A percentile compares a stretch with the other conserved stretches of the same genome.
phyloP scores from a whole-genome alignment of 177 flowering plant species.

The Vitis hybrid region DNA sequence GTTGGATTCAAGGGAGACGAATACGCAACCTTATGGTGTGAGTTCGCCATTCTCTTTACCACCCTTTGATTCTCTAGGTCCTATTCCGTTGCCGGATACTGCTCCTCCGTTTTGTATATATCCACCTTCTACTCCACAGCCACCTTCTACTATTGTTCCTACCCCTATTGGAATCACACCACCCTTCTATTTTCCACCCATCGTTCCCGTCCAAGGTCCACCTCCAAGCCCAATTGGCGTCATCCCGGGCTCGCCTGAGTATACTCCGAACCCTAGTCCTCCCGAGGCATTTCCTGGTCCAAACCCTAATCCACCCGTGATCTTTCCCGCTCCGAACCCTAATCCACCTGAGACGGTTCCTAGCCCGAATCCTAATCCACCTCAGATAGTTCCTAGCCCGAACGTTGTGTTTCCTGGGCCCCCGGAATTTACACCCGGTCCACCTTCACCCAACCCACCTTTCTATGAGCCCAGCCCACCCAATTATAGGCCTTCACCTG shows the following conservation, averaged over 20 bases:
- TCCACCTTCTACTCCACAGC: conserved; percentile 52
- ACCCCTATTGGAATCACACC: conserved; percentile 24
- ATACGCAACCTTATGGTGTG: conserved; percentile 42
- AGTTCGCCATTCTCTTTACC: conserved; percentile 64
- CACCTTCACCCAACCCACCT: conserved; percentile 15
- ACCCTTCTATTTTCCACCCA: conserved; percentile 22
- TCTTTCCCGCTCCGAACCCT: conserved; percentile 17
- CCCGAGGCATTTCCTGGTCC: neutral
- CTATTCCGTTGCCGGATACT: conserved; percentile 43
- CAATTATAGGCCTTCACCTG: conserved; percentile 8
- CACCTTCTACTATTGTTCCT: conserved; percentile 43
- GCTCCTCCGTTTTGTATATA: conserved; percentile 58
- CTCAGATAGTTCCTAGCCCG: conserved; percentile 23
- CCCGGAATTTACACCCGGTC: conserved; percentile 1
- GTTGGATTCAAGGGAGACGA: conserved; percentile 21
- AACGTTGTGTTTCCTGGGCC: conserved; percentile 3
- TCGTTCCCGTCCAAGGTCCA: conserved; percentile 28
- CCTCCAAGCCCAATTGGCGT: conserved; percentile 35
- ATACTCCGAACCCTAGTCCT: conserved; percentile 9
- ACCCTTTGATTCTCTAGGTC: conserved; percentile 60
- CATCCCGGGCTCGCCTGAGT: conserved; percentile 18
- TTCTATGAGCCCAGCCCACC: conserved; percentile 21
- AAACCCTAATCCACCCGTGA: conserved; percentile 27
- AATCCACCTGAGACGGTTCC: conserved; percentile 18
- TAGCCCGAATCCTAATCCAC: conserved; percentile 28